A percentile compares a stretch with the other conserved stretches of the same genome.
Conservation (phyloP, 176 grass and related monocot species). For the Leersia perrieri region DNA sequence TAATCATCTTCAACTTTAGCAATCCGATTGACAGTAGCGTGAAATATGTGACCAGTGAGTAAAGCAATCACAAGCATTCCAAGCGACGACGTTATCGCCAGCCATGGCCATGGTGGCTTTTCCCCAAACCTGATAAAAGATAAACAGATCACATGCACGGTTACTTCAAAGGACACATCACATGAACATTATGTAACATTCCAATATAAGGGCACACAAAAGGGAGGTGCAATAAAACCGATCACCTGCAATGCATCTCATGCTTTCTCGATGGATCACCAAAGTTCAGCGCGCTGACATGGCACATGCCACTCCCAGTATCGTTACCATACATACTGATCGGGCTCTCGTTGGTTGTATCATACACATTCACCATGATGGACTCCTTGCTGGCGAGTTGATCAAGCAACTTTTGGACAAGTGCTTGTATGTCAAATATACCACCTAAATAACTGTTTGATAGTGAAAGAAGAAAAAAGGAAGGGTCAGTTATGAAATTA, state of each 20-base stretch:
- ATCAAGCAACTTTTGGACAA: conserved; percentile 87
- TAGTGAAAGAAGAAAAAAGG: not conserved
- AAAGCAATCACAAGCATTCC: conserved; percentile 75
- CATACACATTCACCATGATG: conserved; percentile 94
- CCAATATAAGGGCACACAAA: not conserved
- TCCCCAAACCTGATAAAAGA: conserved; percentile 67
- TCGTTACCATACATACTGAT: conserved; percentile 92
- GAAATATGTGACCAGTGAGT: conserved; percentile 67
- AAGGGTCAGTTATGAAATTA: not conserved
- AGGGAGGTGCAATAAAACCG: not conserved
- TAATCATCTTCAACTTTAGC: conserved; percentile 86
- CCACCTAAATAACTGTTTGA: conserved; percentile 86
- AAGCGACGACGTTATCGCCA: conserved; percentile 68
- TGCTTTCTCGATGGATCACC: conserved; percentile 88
- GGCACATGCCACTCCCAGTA: conserved; percentile 47
- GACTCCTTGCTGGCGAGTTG: conserved; percentile 86
- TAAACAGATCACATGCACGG: not conserved
- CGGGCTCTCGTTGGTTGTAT: conserved; percentile 60
- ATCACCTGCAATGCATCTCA: conserved; percentile 99
- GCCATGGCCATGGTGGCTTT: conserved; percentile 68
- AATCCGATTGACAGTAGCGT: conserved; percentile 75
- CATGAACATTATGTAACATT: not conserved
- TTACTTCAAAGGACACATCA: not conserved
- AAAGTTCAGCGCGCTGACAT: conserved; percentile 78
- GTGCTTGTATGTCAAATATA: conserved; percentile 95